These are phyloP conservation scores for Trichoderma reesei DNA, from an alignment of 495 filamentous ascomycete genomes.

Conservation along the genomic window DNA sequence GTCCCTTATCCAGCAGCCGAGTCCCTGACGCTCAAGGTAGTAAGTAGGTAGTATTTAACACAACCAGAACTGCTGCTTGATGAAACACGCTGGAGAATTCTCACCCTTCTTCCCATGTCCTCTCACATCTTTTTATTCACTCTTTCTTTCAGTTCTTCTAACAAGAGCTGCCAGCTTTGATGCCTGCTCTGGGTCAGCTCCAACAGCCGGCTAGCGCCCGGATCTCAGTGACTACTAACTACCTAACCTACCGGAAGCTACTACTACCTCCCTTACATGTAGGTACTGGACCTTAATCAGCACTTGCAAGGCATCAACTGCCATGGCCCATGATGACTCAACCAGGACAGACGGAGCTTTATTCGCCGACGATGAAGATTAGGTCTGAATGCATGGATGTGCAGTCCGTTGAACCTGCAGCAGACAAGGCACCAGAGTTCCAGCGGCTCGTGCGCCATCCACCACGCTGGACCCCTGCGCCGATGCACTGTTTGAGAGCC, in stretches of 20 bases:
- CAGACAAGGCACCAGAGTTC: neutral
- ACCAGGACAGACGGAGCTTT: neutral
- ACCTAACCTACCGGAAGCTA: no score
- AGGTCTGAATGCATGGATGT: no score
- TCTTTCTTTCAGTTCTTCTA: neutral
- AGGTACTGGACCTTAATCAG: neutral
- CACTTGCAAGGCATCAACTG: neutral
- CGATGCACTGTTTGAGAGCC: constrained; percentile 1
- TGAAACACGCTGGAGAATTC: no score
- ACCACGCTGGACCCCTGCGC: neutral
- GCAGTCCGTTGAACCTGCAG: no score
- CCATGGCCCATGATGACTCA: neutral
- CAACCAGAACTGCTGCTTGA: no score
- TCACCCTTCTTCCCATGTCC: neutral
- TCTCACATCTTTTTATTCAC: neutral
- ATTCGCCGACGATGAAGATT: no score
- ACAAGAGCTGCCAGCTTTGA: neutral
- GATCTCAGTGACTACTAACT: no score
- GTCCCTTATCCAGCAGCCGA: neutral
- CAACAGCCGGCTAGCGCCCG: constrained; percentile 4
- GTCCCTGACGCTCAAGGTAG: constrained; percentile 6
- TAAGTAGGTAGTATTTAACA: no score
- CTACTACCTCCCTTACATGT: no score
- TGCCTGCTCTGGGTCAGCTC: neutral
- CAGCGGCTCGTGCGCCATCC: neutral